phyloP scores from a whole-genome alignment of 2,329 filamentous ascomycete species.

The Penicillium sp. region DNA sequence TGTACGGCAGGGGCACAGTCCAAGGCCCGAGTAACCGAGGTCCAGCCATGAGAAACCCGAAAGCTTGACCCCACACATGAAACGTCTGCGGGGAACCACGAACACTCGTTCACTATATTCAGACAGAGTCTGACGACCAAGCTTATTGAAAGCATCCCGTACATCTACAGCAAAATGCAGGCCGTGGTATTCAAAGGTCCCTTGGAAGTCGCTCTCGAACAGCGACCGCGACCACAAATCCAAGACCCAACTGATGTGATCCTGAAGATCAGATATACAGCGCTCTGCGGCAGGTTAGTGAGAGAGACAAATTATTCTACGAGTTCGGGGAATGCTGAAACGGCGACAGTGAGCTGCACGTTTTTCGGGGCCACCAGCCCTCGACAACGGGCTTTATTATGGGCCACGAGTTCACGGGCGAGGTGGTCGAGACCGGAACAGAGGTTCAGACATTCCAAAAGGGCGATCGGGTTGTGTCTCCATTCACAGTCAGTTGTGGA shows the following conservation, averaged over 20 bases:
- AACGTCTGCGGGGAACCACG: not conserved
- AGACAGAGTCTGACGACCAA: not conserved
- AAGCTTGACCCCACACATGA: not conserved
- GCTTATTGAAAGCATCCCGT: not conserved
- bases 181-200: slow-evolving; percentile 84
- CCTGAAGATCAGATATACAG: slow-evolving; percentile 76
- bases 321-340: not conserved
- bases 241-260: slow-evolving; percentile 70
- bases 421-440: slow-evolving; percentile 63
- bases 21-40: not conserved
- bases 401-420: slow-evolving; percentile 82
- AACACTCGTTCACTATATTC: not conserved
- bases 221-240: slow-evolving; percentile 72
- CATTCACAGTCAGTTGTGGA: slow-evolving; percentile 75
- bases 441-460: slow-evolving; percentile 55
- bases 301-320: too few species aligned
- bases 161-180: slow-evolving; percentile 60
- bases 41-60: not conserved
- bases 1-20: not conserved
- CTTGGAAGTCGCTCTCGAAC: slow-evolving; percentile 68
- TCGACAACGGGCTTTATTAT: slow-evolving; percentile 62
- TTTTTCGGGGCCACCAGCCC: slow-evolving; percentile 76
- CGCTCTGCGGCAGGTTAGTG: slow-evolving; percentile 75
- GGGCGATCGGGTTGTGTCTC: slow-evolving; percentile 76
- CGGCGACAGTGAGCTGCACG: slow-evolving; percentile 65